Base-by-base conservation (phyloP, 495 filamentous ascomycete genomes). In the Neurospora sublineolata region DNA sequence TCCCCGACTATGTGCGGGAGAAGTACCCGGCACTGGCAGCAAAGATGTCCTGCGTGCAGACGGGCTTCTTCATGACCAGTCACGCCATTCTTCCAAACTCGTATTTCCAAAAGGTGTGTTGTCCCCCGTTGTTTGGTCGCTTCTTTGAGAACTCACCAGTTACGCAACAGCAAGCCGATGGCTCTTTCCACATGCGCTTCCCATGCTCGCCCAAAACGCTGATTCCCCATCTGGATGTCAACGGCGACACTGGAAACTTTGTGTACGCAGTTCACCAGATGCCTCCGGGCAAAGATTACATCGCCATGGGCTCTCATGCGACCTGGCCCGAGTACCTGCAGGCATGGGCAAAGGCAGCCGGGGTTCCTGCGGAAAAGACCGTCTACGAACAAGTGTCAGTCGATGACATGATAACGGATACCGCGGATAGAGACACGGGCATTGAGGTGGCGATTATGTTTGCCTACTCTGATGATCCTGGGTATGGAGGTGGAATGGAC, bases 1-100 rank as follows among this genome's bases (percentile, higher is more conserved):
- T 81, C 67, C 81, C 81, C 8, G 72, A 77, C 36, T 84, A 84
- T 68, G 80, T 83, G 3, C 76, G 72, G 14, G 73, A 77, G 4
- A 72, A 67, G 9, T 79, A 84, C 70, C 83, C 84, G 1, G 77
- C 76, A 16, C 77, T 88, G 68, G 80, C 78, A 27, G 73, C 74
- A 69, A 85, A 84, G 77, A 85, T 79, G 76, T 82, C 80, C 10
- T 84, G 79, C 76, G 79, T 85, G 33, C 81, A 84, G 23, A 84
- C 83, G 46, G 83, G 83, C 23, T 83, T 73, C 73, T 84, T 84
- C 68, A 83, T 75, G 44, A 80, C 78, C 12, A 83, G 82, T 40
- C 75, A 82, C 67, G 72, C 73, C 30, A 77, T 84, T n/a, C 71
- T 82, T 58, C 81, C 81, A 2, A 70, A 73, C 12, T 75, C 77